These are phyloP conservation scores for Tetraselmis chui DNA, from an alignment of 139 green algal genomes.

Conservation along the genomic window DNA sequence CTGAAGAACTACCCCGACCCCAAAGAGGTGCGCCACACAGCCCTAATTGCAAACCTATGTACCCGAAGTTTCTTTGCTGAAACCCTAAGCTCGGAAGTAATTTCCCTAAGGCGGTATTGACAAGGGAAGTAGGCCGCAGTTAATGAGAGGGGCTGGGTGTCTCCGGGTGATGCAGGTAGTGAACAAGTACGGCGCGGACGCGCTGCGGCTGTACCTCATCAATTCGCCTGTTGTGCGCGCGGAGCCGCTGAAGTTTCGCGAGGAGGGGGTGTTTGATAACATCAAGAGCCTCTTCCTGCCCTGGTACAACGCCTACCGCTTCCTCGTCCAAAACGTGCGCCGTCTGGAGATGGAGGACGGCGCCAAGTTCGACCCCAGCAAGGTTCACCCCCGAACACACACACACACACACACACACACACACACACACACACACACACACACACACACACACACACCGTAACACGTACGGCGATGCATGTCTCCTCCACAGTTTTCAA, in stretches of 20 bases:
- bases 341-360: conserved; percentile 60
- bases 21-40: not conserved
- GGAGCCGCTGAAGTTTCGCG: conserved; percentile 88
- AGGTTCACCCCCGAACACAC: conserved; percentile 22
- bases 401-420: too few relatives aligned
- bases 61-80: too few relatives aligned
- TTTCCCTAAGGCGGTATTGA: too few relatives aligned
- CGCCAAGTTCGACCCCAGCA: conserved; percentile 41
- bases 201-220: conserved; percentile 96
- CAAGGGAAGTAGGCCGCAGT: too few relatives aligned
- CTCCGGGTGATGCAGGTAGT: too few relatives aligned
- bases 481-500: too few relatives aligned
- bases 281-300: conserved; percentile 97
- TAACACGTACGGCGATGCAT: too few relatives aligned
- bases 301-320: conserved; percentile 98
- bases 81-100: too few relatives aligned
- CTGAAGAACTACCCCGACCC: conserved; percentile 93
- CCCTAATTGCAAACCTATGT: too few relatives aligned
- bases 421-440: too few relatives aligned
- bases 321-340: conserved; percentile 83
- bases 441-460: too few relatives aligned
- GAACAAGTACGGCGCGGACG: conserved; percentile 88
- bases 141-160: too few relatives aligned
- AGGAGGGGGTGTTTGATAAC: conserved; percentile 90
- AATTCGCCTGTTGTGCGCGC: conserved; percentile 91